phyloP scores from a whole-genome alignment of 2,329 filamentous ascomycete genomes.

The Onygena corvina region DNA sequence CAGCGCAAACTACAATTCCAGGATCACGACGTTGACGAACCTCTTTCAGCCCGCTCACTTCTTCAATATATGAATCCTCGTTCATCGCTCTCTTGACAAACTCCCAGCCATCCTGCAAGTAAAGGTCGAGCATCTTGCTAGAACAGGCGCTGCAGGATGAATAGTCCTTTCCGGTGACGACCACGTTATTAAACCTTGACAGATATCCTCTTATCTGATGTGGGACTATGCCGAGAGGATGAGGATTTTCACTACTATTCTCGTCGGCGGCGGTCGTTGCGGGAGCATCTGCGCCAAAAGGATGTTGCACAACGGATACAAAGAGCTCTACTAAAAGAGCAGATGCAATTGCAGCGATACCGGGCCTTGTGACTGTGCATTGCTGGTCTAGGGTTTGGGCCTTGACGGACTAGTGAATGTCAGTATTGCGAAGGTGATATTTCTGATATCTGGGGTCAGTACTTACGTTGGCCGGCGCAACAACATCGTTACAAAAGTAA shows the following conservation, averaged over 20 bases:
- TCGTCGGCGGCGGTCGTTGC: conserved; percentile 25
- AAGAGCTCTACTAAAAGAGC: conserved; percentile 82
- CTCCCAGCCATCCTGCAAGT: conserved; percentile 45
- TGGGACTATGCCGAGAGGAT: conserved; percentile 44
- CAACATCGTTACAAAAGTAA: conserved; percentile 98
- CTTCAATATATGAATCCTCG: conserved; percentile 52
- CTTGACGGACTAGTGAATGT: conserved; percentile 55
- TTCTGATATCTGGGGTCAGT: not conserved
- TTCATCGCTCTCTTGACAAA: conserved; percentile 50
- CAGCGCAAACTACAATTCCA: not conserved
- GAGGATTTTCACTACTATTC: conserved; percentile 33
- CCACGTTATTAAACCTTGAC: conserved; percentile 47
- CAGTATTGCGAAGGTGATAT: not conserved
- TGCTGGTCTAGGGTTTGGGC: conserved; percentile 94
- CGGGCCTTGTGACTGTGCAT: conserved; percentile 91
- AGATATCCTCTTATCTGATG: conserved; percentile 54
- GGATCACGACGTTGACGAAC: conserved; percentile 23
- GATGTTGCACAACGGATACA: conserved; percentile 77
- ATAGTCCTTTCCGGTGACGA: conserved; percentile 46
- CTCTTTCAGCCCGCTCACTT: conserved; percentile 50
- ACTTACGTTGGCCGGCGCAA: conserved; percentile 82
- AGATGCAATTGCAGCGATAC: conserved; percentile 83
- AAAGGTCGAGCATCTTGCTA: conserved; percentile 41
- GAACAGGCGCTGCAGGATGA: conserved; percentile 53
- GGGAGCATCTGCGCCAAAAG: conserved; percentile 38